Evolutionary conservation across 1,284 basidiomycete species (phyloP).

Genomic region (Porogramme epimiltina): DNA sequence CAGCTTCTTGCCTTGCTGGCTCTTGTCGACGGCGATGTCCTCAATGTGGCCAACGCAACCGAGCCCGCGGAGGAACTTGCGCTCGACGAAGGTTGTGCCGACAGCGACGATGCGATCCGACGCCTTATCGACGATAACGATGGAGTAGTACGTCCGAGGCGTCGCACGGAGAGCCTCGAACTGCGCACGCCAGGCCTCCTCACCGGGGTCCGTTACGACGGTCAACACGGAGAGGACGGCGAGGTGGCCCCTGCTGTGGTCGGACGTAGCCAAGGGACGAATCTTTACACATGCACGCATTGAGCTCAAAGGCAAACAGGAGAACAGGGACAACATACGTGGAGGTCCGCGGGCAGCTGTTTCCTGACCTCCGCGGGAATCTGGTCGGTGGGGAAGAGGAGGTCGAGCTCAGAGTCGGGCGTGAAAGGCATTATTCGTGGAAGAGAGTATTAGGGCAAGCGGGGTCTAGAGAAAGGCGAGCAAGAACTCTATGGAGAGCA

Average conservation of each 20-base stretch:
- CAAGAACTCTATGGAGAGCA: slow-evolving; percentile 2
- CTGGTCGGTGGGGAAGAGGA: slow-evolving; percentile 71
- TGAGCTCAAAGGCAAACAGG: neutral
- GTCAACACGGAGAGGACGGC: slow-evolving; percentile 82
- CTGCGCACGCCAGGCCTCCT: slow-evolving; percentile 66
- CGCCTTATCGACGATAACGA: slow-evolving; percentile 80
- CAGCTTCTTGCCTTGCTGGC: slow-evolving; percentile 87
- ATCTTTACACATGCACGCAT: slow-evolving; percentile 51
- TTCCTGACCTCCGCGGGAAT: slow-evolving; percentile 63
- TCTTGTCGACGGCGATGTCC: slow-evolving; percentile 92
- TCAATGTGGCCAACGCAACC: slow-evolving; percentile 94
- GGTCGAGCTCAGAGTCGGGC: slow-evolving; percentile 68
- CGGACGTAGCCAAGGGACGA: slow-evolving; percentile 85
- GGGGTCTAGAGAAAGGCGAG: slow-evolving; percentile 1
- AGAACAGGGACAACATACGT: slow-evolving; percentile 41
- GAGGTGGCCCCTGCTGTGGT: slow-evolving; percentile 86
- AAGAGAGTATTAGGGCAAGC: slow-evolving; percentile 6
- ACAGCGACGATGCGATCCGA: slow-evolving; percentile 84
- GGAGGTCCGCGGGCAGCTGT: slow-evolving; percentile 55
- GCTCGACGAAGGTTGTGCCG: slow-evolving; percentile 86
- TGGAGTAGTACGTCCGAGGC: slow-evolving; percentile 76
- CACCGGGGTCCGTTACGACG: slow-evolving; percentile 75
- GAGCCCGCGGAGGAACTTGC: slow-evolving; percentile 87
- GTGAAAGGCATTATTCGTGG: slow-evolving; percentile 52
- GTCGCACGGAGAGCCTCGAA: slow-evolving; percentile 62